phyloP scores from a whole-genome alignment of 208 protist genomes.

The Crithidia thermophila region DNA sequence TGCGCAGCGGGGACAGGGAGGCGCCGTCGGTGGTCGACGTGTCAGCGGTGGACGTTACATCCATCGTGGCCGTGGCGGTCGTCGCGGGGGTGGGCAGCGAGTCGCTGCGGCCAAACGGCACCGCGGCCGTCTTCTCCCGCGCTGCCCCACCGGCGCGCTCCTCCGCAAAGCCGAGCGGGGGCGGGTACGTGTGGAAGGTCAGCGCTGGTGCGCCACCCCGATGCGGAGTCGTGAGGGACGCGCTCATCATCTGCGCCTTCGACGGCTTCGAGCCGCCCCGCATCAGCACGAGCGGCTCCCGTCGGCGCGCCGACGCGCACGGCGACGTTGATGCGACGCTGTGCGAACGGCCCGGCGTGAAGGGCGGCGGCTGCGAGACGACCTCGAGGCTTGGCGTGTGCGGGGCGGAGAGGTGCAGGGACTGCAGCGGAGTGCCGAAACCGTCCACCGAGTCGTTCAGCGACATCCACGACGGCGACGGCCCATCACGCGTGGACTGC shows the following conservation, averaged over 20 bases:
- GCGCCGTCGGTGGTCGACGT: background rate
- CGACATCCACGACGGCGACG: conserved; percentile 14
- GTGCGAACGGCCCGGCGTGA: background rate
- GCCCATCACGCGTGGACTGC: background rate
- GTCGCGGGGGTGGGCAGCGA: background rate
- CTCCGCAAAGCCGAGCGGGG: background rate
- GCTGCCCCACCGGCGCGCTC: background rate
- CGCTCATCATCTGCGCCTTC: background rate
- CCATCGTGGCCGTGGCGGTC: no score
- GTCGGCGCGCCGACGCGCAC: background rate
- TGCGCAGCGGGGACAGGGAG: background rate
- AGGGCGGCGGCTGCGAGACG: conserved; percentile 3
- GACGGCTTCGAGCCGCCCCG: no score
- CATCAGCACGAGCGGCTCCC: no score
- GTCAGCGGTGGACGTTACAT: no score
- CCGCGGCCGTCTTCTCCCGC: background rate
- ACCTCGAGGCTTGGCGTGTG: background rate
- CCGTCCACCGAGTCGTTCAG: conserved; percentile 3
- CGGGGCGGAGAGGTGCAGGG: conserved; percentile 14
- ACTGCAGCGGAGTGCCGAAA: background rate
- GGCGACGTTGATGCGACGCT: background rate
- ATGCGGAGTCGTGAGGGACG: background rate
- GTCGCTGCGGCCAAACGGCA: background rate
- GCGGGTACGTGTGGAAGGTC: conserved; percentile 4
- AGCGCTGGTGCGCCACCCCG: background rate